Percentiles rank a stretch among this genome's conserved stretches.
Conservation (phyloP, 2,329 filamentous ascomycete species). For the Aspergillus sp. region DNA sequence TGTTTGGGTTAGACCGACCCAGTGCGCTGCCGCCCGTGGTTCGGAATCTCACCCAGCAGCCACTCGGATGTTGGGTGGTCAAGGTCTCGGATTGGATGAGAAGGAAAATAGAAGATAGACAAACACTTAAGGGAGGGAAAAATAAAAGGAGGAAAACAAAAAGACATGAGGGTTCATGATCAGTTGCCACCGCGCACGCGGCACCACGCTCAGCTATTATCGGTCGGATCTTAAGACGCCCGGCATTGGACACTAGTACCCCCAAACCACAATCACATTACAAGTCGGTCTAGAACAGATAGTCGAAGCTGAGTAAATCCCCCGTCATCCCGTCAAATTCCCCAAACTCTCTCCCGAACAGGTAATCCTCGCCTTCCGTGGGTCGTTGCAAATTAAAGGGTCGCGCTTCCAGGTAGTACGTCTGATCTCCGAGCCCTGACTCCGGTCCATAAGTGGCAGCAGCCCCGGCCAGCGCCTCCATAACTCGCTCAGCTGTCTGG, state of each 20-base stretch:
- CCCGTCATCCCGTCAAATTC: conserved; percentile 2
- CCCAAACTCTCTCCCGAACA: not conserved
- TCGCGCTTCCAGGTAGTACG: conserved; percentile 1
- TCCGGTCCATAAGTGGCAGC: not conserved
- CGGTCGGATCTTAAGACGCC: not conserved
- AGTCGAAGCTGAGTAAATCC: conserved; percentile 1
- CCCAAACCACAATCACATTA: not conserved
- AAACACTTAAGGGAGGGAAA: not conserved
- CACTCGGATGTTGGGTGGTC: not conserved
- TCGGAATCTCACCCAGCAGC: not conserved
- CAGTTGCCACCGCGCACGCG: not conserved
- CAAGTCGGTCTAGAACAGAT: not conserved
- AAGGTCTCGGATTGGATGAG: not conserved
- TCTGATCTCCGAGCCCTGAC: not conserved
- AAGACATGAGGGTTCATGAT: not conserved
- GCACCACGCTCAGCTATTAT: not conserved
- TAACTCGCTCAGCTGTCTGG: not conserved
- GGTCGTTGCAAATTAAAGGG: not conserved
- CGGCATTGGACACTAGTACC: too few relatives aligned
- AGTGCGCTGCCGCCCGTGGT: not conserved
- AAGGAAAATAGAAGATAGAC: not conserved
- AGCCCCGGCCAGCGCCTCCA: not conserved
- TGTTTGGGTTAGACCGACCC: not conserved
- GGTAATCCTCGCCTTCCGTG: not conserved
- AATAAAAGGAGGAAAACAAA: not conserved